Base-by-base conservation (phyloP, 768 basidiomycete species). In the Amanita exitialis region DNA sequence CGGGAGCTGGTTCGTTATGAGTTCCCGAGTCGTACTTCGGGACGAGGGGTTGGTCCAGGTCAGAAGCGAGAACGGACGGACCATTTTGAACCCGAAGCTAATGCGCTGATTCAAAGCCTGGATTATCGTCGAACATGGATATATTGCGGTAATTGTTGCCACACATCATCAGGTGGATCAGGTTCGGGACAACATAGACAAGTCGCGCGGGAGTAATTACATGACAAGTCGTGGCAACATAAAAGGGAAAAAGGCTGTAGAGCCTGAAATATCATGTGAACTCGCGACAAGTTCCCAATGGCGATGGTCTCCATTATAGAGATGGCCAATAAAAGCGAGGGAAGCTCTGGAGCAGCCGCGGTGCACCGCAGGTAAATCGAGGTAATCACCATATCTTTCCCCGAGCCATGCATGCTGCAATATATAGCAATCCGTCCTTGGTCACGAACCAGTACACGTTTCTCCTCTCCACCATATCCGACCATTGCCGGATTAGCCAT, bases 161-260 rank as follows among this genome's bases (percentile, higher is more conserved):
- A 10, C 18, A 16, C 36, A 25, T 36, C 36, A 36, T 50, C 49
- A 50, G 39, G 39, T 43, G 39, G 23, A 34, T 50, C 39, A 50
- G 49, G 39, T 42, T 50, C 41, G 18, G 13, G 23, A 49, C n/a
- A 30, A 20, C 46, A 35, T 47, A 25, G 32, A 4, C 27, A 44
- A 27, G 15, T 23, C 4, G 12, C 4, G 12, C 21, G 42, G 20
- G 1, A 5, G 39, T 23, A 43, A 13, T 23, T 25, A 28, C 28
- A 44, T 15, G 25, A 7, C 1, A 2, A 10, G 25, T 15, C 13
- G 8, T n/a, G 42, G 6, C 15, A 16, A 44, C 27, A 16, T 28
- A 44, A 44, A 44, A 28, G 43, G 43, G 7, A 15, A 44, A 28
- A 44, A 44, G 10, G 43, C 45, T 47, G 45, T 47, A 36, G 12